Evolutionary conservation across 192 early-diverging fungal species (phyloP).

Genomic region (Coemansia guatemalensis): DNA sequence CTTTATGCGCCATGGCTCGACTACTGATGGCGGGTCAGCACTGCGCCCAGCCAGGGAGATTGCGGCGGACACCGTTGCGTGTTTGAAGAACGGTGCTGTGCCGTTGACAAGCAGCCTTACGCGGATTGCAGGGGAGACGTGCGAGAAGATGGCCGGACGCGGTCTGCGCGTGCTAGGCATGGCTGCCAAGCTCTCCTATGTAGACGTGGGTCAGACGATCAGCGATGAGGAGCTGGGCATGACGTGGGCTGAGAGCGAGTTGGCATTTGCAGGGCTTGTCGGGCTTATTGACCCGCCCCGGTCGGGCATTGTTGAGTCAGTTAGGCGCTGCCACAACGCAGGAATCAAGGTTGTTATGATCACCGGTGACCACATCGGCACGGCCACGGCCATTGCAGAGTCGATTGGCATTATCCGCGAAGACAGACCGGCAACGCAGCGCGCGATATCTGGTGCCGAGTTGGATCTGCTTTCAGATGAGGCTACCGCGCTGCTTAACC

Average conservation of each 20-base stretch:
- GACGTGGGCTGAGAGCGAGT: constrained; percentile 62
- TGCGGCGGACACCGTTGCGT: constrained; percentile 15
- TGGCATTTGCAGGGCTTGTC: constrained; percentile 87
- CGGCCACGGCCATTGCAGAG: constrained; percentile 89
- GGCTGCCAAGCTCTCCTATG: constrained; percentile 65
- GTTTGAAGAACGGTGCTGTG: constrained; percentile 30
- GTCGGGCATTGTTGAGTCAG: constrained; percentile 75
- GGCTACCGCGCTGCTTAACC: constrained; percentile 70
- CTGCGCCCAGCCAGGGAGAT: constrained; percentile 9
- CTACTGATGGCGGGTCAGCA: constrained; percentile 20
- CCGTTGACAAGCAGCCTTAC: constrained; percentile 32
- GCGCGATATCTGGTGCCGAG: constrained; percentile 86
- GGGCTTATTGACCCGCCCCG: constrained; percentile 93
- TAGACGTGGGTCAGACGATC: constrained; percentile 55
- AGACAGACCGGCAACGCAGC: constrained; percentile 55
- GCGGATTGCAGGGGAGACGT: constrained; percentile 26
- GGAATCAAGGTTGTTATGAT: constrained; percentile 98
- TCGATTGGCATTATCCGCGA: constrained; percentile 84
- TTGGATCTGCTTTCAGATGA: constrained; percentile 91
- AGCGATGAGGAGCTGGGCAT: constrained; percentile 37
- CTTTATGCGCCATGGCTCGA: constrained; percentile 25
- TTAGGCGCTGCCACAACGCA: constrained; percentile 82
- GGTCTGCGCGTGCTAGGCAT: constrained; percentile 90
- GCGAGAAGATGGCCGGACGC: constrained; percentile 72
- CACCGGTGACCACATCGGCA: constrained; percentile 94